Evolutionary conservation across 2,329 filamentous ascomycete species (phyloP).

Genomic region (Fusarium abutilonis): DNA sequence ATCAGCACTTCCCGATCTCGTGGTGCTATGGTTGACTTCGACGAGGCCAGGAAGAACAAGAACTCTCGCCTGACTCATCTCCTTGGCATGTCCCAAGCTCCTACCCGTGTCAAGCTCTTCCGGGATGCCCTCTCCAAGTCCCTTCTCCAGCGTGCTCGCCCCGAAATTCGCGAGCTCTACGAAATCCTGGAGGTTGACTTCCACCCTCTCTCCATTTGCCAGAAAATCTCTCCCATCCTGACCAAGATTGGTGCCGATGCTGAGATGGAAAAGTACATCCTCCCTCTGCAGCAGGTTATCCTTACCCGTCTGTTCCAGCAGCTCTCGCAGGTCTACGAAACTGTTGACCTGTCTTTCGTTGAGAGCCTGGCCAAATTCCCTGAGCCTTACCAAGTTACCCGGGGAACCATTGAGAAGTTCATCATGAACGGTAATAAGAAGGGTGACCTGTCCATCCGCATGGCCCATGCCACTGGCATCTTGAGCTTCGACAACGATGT

Average conservation of each 20-base stretch:
- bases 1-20: conserved; percentile 98
- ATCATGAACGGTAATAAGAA: conserved; percentile 99
- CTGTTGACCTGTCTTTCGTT: conserved; percentile 92
- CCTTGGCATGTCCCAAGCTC: conserved; percentile 89
- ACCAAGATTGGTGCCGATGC: conserved; percentile 91
- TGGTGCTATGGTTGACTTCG: conserved; percentile 94
- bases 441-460: conserved; percentile 93
- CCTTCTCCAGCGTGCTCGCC: conserved; percentile 87
- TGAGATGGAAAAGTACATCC: conserved; percentile 97
- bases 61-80: conserved; percentile 97
- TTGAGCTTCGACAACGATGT: conserved; percentile 98
- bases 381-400: conserved; percentile 91
- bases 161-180: conserved; percentile 96
- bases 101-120: conserved; percentile 90
- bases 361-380: conserved; percentile 95
- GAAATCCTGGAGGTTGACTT: conserved; percentile 99
- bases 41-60: conserved; percentile 98
- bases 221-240: conserved; percentile 97
- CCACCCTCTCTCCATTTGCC: conserved; percentile 97
- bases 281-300: conserved; percentile 97
- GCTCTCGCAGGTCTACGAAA: conserved; percentile 98
- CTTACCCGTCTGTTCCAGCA: conserved; percentile 98
- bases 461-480: conserved; percentile 94
- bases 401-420: conserved; percentile 97
- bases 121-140: conserved; percentile 96